Conservation (phyloP, 306 rosid species). For the Chamaecrista fasciculata region DNA sequence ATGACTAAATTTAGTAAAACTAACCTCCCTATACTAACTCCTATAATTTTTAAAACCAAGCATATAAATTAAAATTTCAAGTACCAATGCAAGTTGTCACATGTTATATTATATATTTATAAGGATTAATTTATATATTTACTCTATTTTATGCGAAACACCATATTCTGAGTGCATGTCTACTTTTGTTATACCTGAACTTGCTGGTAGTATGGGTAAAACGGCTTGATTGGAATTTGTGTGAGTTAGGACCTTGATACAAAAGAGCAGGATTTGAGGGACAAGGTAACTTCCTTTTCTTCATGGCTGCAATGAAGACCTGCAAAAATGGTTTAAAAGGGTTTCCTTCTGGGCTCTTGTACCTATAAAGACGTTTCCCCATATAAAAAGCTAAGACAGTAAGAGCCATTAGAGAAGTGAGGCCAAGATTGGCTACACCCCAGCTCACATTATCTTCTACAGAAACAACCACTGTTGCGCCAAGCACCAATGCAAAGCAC, state of each 20-base stretch:
- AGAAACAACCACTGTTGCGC: slow-evolving; percentile 37
- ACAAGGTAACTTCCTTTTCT: slow-evolving; percentile 35
- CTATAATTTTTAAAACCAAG: too few relatives aligned
- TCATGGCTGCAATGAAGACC: slow-evolving; percentile 43
- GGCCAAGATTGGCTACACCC: slow-evolving; percentile 40
- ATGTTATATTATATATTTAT: too few relatives aligned
- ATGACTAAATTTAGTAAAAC: too few relatives aligned
- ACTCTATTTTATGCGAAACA: too few relatives aligned
- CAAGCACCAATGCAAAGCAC: slow-evolving; percentile 33
- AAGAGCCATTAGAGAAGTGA: slow-evolving; percentile 31
- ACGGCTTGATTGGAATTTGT: slow-evolving; percentile 30
- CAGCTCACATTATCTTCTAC: slow-evolving; percentile 39
- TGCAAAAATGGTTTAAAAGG: slow-evolving; percentile 37
- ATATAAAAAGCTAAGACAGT: slow-evolving; percentile 26
- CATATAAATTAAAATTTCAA: too few relatives aligned
- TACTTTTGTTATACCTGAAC: slow-evolving; percentile 48
- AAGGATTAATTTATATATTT: too few relatives aligned
- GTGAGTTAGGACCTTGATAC: slow-evolving; percentile 36
- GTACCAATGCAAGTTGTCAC: too few relatives aligned
- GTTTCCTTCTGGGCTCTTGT: slow-evolving; percentile 37
- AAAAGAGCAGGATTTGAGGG: slow-evolving; percentile 34
- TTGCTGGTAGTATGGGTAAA: slow-evolving; percentile 37
- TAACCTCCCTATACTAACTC: too few relatives aligned
- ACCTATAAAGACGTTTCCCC: slow-evolving; percentile 39
- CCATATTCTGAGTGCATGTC: too few relatives aligned